Evolutionary conservation across 1,139 yeast species (phyloP).

Genomic region (Diutina neorugosa): DNA sequence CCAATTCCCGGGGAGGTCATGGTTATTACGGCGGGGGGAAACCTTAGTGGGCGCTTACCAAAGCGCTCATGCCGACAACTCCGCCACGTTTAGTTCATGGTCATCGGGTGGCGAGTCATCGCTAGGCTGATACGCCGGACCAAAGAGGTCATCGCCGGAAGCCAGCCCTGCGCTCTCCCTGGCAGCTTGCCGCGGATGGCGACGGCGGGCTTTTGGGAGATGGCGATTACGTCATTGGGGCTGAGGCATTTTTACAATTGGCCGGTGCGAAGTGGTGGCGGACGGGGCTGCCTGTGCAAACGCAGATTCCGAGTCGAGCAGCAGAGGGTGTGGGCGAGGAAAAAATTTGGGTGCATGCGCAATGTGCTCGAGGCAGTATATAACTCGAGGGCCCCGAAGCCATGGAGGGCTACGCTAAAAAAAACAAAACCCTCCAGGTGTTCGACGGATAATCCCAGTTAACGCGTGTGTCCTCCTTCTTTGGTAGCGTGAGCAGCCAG

Average conservation of each 20-base stretch:
- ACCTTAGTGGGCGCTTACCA: neutral
- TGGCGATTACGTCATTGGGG: neutral
- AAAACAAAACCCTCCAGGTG: neutral
- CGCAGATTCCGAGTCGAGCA: slow-evolving; percentile 4
- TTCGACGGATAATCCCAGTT: neutral
- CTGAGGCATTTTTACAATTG: slow-evolving; percentile 3
- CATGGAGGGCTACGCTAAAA: neutral
- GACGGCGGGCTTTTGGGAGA: neutral
- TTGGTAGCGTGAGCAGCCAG: slow-evolving; percentile 3
- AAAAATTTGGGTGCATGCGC: slow-evolving; percentile 3
- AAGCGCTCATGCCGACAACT: neutral
- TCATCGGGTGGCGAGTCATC: too few species aligned
- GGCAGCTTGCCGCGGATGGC: neutral
- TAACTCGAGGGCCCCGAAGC: neutral
- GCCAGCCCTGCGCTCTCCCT: neutral
- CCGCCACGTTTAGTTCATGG: neutral
- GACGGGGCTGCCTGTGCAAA: slow-evolving; percentile 3
- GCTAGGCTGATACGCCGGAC: too few species aligned
- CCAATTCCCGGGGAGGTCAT: neutral
- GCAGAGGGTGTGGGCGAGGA: neutral
- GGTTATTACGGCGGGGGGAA: too few species aligned
- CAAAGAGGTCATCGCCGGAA: neutral
- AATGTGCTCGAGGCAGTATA: neutral
- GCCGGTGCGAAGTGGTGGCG: neutral
- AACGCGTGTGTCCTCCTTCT: neutral